phyloP scores from a whole-genome alignment of 768 basidiomycete genomes.

The Chalciporus pseudorubinellus region DNA sequence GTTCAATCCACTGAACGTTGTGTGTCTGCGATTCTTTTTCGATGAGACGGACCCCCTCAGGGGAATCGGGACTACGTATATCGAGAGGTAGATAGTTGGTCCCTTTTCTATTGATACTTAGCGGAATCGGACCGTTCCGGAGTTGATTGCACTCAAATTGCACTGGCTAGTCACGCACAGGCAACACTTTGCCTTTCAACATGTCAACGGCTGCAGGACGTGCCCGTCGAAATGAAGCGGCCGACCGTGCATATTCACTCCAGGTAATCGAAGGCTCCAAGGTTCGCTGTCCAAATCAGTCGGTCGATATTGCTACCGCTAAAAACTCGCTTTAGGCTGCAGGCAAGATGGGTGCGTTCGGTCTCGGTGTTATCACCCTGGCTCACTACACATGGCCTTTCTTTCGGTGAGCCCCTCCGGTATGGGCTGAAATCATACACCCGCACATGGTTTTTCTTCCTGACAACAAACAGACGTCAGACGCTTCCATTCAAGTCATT shows the following conservation, averaged over 20 bases:
- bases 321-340: conserved; percentile 44
- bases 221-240: conserved; percentile 49
- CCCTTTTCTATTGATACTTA: background rate
- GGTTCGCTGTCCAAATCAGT: conserved; percentile 33
- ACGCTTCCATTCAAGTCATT: conserved; percentile 81
- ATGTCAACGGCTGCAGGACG: conserved; percentile 30
- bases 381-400: conserved; percentile 70
- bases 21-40: background rate
- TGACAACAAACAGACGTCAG: conserved; percentile 55
- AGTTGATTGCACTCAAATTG: background rate
- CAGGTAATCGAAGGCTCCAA: conserved; percentile 58
- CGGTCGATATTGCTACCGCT: background rate
- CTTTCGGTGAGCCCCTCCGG: conserved; percentile 51
- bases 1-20: background rate
- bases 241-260: conserved; percentile 55
- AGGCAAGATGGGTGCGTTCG: conserved; percentile 48
- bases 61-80: no score
- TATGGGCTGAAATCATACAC: background rate
- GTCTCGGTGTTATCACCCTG: conserved; percentile 59
- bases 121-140: no score
- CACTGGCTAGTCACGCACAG: background rate
- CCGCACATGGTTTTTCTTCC: background rate
- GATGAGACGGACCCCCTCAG: background rate
- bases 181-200: no score
- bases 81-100: no score